Conservation (phyloP, 2,329 filamentous ascomycete genomes). For the Elsinoe australis region DNA sequence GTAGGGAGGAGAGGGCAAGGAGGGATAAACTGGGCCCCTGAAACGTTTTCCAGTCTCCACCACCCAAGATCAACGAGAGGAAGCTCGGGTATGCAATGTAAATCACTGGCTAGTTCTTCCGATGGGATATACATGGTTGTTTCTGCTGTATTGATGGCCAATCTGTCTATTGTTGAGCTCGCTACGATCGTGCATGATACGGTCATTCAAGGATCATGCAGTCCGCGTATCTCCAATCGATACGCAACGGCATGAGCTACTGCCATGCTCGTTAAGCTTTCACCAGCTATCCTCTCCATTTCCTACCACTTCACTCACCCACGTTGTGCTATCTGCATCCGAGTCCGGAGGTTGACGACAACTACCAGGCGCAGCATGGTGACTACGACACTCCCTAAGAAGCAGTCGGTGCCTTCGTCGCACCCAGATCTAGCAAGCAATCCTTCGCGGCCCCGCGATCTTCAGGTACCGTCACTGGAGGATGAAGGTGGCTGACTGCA, state of each 20-base stretch:
- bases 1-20: neutral
- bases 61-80: too few species aligned
- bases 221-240: conserved; percentile 10
- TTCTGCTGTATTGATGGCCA: neutral
- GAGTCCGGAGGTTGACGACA: too few species aligned
- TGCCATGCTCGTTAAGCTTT: conserved; percentile 9
- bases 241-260: conserved; percentile 8
- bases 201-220: too few species aligned
- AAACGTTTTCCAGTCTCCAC: neutral
- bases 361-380: too few species aligned
- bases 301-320: neutral
- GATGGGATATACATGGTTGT: too few species aligned
- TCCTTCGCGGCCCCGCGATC: conserved; percentile 3
- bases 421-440: neutral
- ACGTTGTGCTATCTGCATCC: neutral
- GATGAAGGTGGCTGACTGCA: conserved; percentile 11
- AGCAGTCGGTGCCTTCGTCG: neutral
- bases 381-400: too few species aligned
- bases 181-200: too few species aligned
- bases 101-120: too few species aligned
- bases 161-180: neutral
- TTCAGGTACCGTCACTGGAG: conserved; percentile 7
- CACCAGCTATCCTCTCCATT: conserved; percentile 14
- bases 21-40: neutral
- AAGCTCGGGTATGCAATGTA: too few species aligned